A percentile compares a stretch with the other conserved stretches of the same genome.
Evolutionary conservation across 2,329 filamentous ascomycete species (phyloP).

Genomic region (Falciphora oryzae): DNA sequence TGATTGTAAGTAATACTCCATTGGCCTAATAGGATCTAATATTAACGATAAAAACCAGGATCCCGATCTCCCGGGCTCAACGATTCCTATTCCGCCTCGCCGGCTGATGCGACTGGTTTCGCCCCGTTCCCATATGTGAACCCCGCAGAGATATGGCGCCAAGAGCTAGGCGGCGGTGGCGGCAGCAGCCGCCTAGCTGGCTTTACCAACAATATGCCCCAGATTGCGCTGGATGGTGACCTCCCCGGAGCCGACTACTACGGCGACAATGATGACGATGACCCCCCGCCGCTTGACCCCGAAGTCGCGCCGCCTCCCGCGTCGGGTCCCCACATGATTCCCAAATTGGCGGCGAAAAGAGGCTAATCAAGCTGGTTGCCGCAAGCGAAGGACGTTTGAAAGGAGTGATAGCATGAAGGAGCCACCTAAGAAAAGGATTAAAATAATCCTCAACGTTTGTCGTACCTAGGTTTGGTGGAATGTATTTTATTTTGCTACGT

Average conservation of each 20-base stretch:
- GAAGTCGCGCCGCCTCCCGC: too few species aligned
- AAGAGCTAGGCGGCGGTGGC: conserved; percentile 23
- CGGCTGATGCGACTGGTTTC: neutral
- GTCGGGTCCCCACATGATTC: neutral
- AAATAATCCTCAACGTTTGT: too few species aligned
- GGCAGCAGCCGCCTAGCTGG: neutral
- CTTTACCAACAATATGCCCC: too few species aligned
- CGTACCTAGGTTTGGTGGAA: neutral
- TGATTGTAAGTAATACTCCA: neutral
- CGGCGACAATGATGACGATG: too few species aligned
- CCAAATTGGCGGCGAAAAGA: neutral
- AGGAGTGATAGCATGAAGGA: neutral
- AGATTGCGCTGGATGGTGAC: too few species aligned
- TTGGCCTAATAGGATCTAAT: neutral
- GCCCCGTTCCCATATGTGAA: neutral
- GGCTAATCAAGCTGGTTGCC: neutral
- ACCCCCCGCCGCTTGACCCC: too few species aligned
- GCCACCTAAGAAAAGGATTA: too few species aligned
- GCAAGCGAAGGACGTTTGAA: conserved; percentile 15
- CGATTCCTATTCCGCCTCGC: conserved; percentile 13
- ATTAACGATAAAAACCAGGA: neutral
- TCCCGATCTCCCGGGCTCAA: conserved; percentile 9
- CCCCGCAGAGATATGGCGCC: neutral
- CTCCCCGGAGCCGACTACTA: too few species aligned
- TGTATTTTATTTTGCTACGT: conserved; percentile 4